A percentile compares a stretch with the other conserved stretches of the same genome.
Evolutionary conservation across 192 early-diverging fungal species (phyloP).

Genomic region (Entomortierella parvispora): DNA sequence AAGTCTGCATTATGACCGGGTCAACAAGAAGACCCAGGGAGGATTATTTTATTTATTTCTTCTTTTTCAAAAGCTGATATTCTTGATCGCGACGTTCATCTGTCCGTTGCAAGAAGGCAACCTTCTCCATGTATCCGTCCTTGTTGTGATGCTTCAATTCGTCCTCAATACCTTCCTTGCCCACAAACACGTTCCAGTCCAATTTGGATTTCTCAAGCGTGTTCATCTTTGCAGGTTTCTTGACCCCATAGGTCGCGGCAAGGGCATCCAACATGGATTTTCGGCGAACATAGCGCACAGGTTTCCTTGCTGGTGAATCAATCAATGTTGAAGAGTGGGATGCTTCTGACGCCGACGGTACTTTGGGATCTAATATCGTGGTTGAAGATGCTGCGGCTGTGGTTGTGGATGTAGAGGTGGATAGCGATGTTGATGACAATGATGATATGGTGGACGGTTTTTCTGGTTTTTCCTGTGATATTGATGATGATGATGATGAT

Average conservation of each 20-base stretch:
- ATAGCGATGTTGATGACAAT: background rate
- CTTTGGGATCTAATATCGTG: background rate
- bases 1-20: too few species aligned
- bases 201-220: slow-evolving; percentile 75
- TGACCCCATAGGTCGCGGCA: slow-evolving; percentile 43
- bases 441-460: background rate
- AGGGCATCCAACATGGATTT: slow-evolving; percentile 49
- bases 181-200: slow-evolving; percentile 76
- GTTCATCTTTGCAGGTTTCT: slow-evolving; percentile 71
- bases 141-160: slow-evolving; percentile 73
- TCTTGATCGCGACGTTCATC: slow-evolving; percentile 67
- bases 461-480: slow-evolving; percentile 1
- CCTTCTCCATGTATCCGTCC: slow-evolving; percentile 79
- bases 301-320: slow-evolving; percentile 18
- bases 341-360: slow-evolving; percentile 3
- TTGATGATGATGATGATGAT: background rate
- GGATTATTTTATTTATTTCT: slow-evolving; percentile 6
- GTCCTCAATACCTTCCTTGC: slow-evolving; percentile 69
- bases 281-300: slow-evolving; percentile 33
- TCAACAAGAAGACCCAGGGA: background rate
- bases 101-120: slow-evolving; percentile 70
- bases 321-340: slow-evolving; percentile 27
- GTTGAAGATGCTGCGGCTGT: background rate
- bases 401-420: background rate
- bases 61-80: slow-evolving; percentile 53